Evolutionary conservation across 768 basidiomycete genomes (phyloP).

Genomic region (Favolaschia claudopus): DNA sequence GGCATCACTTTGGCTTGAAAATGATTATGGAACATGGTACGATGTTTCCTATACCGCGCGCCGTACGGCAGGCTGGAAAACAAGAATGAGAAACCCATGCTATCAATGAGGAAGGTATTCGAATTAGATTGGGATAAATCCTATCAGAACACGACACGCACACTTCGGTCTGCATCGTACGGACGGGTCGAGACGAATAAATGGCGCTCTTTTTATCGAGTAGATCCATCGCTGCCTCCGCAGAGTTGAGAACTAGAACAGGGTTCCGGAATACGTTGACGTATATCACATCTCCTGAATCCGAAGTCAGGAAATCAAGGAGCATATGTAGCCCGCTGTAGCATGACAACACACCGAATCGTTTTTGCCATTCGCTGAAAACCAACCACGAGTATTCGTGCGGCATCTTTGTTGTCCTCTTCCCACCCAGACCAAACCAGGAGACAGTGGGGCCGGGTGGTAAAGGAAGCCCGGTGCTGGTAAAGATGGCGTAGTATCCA

Average conservation of each 20-base stretch:
- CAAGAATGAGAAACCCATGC: slow-evolving; percentile 29
- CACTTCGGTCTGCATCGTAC: slow-evolving; percentile 27
- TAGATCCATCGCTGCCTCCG: slow-evolving; percentile 56
- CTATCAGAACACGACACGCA: background rate
- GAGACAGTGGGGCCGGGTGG: slow-evolving; percentile 68
- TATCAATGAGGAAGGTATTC: background rate
- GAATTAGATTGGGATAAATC: background rate
- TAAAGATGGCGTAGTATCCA: slow-evolving; percentile 8
- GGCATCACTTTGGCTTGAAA: slow-evolving; percentile 22
- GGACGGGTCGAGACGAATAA: slow-evolving; percentile 60
- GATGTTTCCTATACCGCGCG: slow-evolving; percentile 35
- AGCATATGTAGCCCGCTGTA: background rate
- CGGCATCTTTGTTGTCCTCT: slow-evolving; percentile 40
- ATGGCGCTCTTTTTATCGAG: slow-evolving; percentile 64
- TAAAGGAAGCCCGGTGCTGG: slow-evolving; percentile 38
- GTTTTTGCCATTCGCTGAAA: slow-evolving; percentile 49
- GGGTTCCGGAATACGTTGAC: slow-evolving; percentile 58
- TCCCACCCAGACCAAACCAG: slow-evolving; percentile 50
- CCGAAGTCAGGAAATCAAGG: background rate
- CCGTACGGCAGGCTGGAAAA: slow-evolving; percentile 29
- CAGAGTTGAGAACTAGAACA: slow-evolving; percentile 55
- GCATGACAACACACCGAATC: slow-evolving; percentile 44
- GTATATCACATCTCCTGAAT: slow-evolving; percentile 62
- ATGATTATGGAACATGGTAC: slow-evolving; percentile 43
- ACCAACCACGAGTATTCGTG: slow-evolving; percentile 42